phyloP scores from a whole-genome alignment of 1,284 basidiomycete species.

The Termitomyces sp. region DNA sequence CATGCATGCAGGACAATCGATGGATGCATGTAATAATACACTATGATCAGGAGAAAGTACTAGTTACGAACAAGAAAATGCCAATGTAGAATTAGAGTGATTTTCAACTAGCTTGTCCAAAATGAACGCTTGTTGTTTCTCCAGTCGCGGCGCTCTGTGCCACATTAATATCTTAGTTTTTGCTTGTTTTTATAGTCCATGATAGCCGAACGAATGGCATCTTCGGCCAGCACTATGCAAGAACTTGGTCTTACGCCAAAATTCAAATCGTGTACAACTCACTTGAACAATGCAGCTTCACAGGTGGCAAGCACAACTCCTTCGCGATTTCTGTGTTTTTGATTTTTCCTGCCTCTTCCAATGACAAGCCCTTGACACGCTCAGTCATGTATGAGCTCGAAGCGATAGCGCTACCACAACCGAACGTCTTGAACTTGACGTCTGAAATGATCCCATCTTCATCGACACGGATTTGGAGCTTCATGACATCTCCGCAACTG shows the following conservation, averaged over 20 bases:
- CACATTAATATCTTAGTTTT: constrained; percentile 76
- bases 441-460: constrained; percentile 94
- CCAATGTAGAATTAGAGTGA: constrained; percentile 4
- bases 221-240: constrained; percentile 85
- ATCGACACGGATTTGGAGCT: constrained; percentile 97
- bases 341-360: constrained; percentile 94
- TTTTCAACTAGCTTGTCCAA: constrained; percentile 28
- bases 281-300: constrained; percentile 92
- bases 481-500: constrained; percentile 94
- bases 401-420: constrained; percentile 96
- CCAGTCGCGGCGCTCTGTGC: constrained; percentile 64
- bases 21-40: constrained; percentile 18
- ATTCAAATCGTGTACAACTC: constrained; percentile 24
- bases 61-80: not conserved
- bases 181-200: constrained; percentile 88
- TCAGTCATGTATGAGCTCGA: constrained; percentile 98
- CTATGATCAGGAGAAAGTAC: constrained; percentile 3
- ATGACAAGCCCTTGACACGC: constrained; percentile 89
- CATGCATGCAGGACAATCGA: not conserved
- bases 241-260: constrained; percentile 11
- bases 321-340: constrained; percentile 99
- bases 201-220: constrained; percentile 94
- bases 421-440: constrained; percentile 99
- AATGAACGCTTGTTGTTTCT: constrained; percentile 62
- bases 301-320: constrained; percentile 91